Conservation (phyloP, 2,329 filamentous ascomycete species). For the Aspergillus sp. region DNA sequence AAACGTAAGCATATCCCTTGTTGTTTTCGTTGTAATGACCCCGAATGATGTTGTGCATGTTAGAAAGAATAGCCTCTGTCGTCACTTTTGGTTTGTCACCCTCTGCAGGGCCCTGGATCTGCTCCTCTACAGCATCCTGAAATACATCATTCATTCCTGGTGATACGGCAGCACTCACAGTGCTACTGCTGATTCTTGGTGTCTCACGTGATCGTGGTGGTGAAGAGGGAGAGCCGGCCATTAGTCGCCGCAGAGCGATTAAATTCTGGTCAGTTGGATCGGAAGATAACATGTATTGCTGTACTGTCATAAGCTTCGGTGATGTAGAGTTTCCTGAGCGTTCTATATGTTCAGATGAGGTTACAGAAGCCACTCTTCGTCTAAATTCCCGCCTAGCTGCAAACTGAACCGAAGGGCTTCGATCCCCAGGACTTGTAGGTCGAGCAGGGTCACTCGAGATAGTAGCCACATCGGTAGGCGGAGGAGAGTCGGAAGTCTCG, state of each 20-base stretch:
- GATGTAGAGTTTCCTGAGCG: background rate
- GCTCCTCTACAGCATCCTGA: background rate
- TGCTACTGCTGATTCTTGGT: background rate
- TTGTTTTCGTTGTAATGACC: constrained; percentile 8
- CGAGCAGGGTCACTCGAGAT: background rate
- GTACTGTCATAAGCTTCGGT: background rate
- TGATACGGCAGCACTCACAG: background rate
- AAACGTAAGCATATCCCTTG: constrained; percentile 14
- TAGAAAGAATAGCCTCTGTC: constrained; percentile 11
- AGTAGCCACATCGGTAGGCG: background rate
- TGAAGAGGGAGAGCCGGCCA: background rate
- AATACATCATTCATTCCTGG: too few species aligned
- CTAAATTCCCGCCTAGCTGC: background rate
- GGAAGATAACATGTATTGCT: background rate
- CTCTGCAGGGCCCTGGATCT: background rate
- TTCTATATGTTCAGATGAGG: background rate
- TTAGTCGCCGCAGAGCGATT: background rate
- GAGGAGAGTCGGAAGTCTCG: background rate
- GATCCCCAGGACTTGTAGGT: background rate
- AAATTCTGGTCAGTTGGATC: background rate
- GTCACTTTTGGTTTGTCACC: background rate
- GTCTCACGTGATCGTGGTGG: background rate
- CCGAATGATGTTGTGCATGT: constrained; percentile 8
- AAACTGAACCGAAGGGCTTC: background rate
- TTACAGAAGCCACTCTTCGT: background rate